A percentile compares a stretch with the other conserved stretches of the same genome.
phyloP scores from a whole-genome alignment of 345 rosid species.

The Gossypium stocksii region DNA sequence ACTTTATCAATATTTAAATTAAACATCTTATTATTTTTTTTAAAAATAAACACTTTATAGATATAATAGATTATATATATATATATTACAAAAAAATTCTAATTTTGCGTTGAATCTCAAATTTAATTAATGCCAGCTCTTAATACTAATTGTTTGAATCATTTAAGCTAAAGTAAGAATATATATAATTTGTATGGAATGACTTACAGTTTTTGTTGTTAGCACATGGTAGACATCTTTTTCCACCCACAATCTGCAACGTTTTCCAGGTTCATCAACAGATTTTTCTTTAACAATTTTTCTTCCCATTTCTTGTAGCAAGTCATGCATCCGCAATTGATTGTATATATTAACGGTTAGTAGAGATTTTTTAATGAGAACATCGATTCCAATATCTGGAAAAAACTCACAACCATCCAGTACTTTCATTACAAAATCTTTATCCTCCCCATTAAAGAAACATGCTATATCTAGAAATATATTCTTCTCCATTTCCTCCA shows the following conservation, averaged over 20 bases:
- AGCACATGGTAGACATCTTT: slow-evolving; percentile 25
- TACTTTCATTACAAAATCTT: slow-evolving; percentile 3
- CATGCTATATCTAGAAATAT: slow-evolving; percentile 39
- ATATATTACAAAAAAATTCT: too few relatives aligned
- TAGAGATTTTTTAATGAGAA: slow-evolving; percentile 11
- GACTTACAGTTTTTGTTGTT: slow-evolving; percentile 20
- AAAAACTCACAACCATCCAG: neutral
- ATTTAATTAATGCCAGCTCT: too few relatives aligned
- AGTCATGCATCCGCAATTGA: slow-evolving; percentile 22
- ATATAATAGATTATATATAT: too few relatives aligned
- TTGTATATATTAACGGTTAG: neutral
- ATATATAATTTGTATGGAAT: neutral
- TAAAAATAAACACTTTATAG: too few relatives aligned
- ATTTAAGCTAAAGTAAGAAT: too few relatives aligned
- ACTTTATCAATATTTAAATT: too few relatives aligned
- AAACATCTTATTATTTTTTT: too few relatives aligned
- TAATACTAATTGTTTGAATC: too few relatives aligned
- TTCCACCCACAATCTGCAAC: slow-evolving; percentile 24
- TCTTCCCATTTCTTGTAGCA: slow-evolving; percentile 31
- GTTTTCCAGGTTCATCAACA: slow-evolving; percentile 13
- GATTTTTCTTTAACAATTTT: slow-evolving; percentile 22
- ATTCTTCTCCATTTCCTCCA: slow-evolving; percentile 25
- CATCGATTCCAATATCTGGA: neutral
- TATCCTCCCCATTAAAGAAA: neutral
- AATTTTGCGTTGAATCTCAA: too few relatives aligned